These are phyloP conservation scores for Pseudopyrenochaeta lycopersici DNA, from an alignment of 2,329 filamentous ascomycete species.

Conservation along the genomic window DNA sequence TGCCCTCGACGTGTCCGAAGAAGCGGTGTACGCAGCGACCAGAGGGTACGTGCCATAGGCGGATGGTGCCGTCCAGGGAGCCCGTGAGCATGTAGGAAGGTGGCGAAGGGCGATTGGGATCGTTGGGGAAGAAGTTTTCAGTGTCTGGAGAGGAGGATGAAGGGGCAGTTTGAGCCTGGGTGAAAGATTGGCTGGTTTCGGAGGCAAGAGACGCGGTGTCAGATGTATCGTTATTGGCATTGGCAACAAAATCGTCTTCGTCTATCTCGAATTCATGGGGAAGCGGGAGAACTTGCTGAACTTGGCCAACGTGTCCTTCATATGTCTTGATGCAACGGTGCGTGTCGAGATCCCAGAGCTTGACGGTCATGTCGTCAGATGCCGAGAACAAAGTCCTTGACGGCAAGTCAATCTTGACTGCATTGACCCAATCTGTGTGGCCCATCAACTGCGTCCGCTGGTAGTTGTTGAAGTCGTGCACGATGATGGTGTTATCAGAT, in stretches of 20 bases:
- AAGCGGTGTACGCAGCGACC: slow-evolving; percentile 88
- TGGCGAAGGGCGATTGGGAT: slow-evolving; percentile 73
- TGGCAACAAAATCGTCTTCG: slow-evolving; percentile 66
- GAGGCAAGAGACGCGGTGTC: slow-evolving; percentile 48
- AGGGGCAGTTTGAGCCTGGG: slow-evolving; percentile 4
- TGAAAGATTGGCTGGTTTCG: slow-evolving; percentile 21
- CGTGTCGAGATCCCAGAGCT: slow-evolving; percentile 92
- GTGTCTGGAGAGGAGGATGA: slow-evolving; percentile 23
- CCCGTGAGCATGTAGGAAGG: slow-evolving; percentile 93
- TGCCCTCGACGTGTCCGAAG: slow-evolving; percentile 95
- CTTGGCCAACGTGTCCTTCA: slow-evolving; percentile 91
- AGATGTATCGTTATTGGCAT: slow-evolving; percentile 62
- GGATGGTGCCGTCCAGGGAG: slow-evolving; percentile 88
- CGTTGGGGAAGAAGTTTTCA: slow-evolving; percentile 64
- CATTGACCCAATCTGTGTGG: slow-evolving; percentile 95
- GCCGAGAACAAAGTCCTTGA: slow-evolving; percentile 91
- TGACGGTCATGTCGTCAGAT: slow-evolving; percentile 90
- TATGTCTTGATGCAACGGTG: slow-evolving; percentile 79
- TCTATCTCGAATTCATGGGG: slow-evolving; percentile 91
- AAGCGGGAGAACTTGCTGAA: slow-evolving; percentile 88
- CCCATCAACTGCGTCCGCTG: slow-evolving; percentile 79
- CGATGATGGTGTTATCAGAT: slow-evolving; percentile 86
- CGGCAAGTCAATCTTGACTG: slow-evolving; percentile 83
- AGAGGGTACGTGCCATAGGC: slow-evolving; percentile 87
- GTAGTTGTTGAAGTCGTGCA: slow-evolving; percentile 90